Base-by-base conservation (phyloP, 2,329 filamentous ascomycete genomes). In the Calonectria crousiana region DNA sequence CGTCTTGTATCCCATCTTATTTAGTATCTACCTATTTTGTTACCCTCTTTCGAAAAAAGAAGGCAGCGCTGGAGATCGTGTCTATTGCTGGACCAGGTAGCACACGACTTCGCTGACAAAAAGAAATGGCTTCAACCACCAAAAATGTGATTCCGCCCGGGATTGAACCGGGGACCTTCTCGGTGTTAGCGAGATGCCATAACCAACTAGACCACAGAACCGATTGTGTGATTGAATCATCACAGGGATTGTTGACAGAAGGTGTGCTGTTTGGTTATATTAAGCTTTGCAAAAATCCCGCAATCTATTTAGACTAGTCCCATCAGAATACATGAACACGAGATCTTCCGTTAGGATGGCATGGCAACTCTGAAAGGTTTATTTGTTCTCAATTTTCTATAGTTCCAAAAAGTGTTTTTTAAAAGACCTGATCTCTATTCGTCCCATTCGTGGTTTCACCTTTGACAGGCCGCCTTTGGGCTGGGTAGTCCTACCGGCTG, bases 131-230 rank as follows among this genome's bases (percentile, higher is more conserved):
- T 18, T 23, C 30, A 30, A 34, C 4, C 8, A 8, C 23, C 67
- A 74, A 78, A 76, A 78, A 38, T 64, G 23, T 78, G 77, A 74
- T 78, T 76, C 75, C 75, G 75, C 76, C 72, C 76, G 77, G 77
- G 77, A 68, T 78, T 75, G 77, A 78, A 78, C 76, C 77, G 76
- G 74, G 75, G 77, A 78, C 72, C 77, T 77, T 77, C 71, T 78
- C 77, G 73, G 75, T 78, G 77, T 78, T 78, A 78, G 73, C 67
- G 77, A 78, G 71, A 77, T 74, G 77, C 70, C 71, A 76, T 78
- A 74, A 79, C 74, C 78, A 79, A 71, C 78, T 79, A 79, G 71
- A 75, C 78, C 78, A 79, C 76, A 73, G 66, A 78, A 79, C 74
- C 77, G 10, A 26, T 14, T 28, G 14, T 53, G 14, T 53, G 16